Evolutionary conservation across 2,329 filamentous ascomycete genomes (phyloP).

Genomic region (Camillea tinctor): DNA sequence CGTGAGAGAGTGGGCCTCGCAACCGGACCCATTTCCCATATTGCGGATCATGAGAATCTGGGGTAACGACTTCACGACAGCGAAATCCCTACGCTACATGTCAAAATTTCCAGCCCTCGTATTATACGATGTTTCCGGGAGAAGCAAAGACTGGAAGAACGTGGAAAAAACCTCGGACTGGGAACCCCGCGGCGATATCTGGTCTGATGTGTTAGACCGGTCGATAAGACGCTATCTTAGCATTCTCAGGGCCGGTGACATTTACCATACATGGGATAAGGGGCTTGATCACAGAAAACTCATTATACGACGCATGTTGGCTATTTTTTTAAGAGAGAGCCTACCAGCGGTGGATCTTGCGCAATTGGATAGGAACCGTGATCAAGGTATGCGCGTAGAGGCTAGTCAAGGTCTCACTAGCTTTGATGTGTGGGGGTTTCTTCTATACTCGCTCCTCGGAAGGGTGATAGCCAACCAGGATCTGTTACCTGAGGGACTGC

Average conservation of each 20-base stretch:
- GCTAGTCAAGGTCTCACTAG: not conserved
- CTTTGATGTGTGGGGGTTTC: constrained; percentile 12
- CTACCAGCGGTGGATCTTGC: not conserved
- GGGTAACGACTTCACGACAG: constrained; percentile 40
- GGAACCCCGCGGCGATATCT: not conserved
- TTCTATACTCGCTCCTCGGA: constrained; percentile 23
- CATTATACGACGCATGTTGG: not conserved
- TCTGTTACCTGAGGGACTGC: constrained; percentile 12
- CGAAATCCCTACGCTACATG: constrained; percentile 41
- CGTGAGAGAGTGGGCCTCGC: constrained; percentile 45
- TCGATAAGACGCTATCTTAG: not conserved
- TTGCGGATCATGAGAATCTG: constrained; percentile 47
- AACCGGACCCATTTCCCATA: constrained; percentile 42
- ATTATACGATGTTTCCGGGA: constrained; percentile 43
- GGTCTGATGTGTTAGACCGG: not conserved
- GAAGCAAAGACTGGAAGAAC: constrained; percentile 36
- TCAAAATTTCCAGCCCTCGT: constrained; percentile 44
- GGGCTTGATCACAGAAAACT: not conserved
- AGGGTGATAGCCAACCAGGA: constrained; percentile 12
- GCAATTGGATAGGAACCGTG: not conserved
- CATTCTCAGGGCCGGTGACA: not conserved
- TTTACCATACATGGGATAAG: not conserved
- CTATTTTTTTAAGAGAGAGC: not conserved
- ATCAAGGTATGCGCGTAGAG: not conserved
- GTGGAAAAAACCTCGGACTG: not conserved